Evolutionary conservation across 805 yeast species (phyloP).

Genomic region (Schizosaccharomyces lindneri): DNA sequence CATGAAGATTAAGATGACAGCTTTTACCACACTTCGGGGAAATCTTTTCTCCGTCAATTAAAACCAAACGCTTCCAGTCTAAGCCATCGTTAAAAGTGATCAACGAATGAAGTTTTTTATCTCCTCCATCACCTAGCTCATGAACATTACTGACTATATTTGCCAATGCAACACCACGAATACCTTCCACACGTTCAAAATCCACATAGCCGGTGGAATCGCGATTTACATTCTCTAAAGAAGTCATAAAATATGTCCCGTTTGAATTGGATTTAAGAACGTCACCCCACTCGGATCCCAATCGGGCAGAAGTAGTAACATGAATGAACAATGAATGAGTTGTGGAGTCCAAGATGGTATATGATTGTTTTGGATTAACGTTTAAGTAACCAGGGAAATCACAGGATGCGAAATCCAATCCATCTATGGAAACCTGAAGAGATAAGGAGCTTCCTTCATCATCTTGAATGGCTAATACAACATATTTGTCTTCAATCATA

Average conservation of each 20-base stretch:
- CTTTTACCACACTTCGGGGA: slow-evolving; percentile 29
- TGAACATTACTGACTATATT: slow-evolving; percentile 39
- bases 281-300: slow-evolving; percentile 43
- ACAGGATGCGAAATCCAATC: slow-evolving; percentile 50
- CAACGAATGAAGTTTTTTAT: slow-evolving; percentile 38
- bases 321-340: slow-evolving; percentile 58
- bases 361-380: slow-evolving; percentile 38
- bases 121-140: slow-evolving; percentile 17
- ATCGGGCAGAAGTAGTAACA: slow-evolving; percentile 35
- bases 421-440: slow-evolving; percentile 61
- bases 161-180: slow-evolving; percentile 64
- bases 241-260: slow-evolving; percentile 61
- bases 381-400: slow-evolving; percentile 44
- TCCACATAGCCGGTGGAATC: slow-evolving; percentile 56
- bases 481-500: slow-evolving; percentile 43
- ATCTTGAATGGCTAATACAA: slow-evolving; percentile 41
- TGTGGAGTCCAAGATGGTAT: slow-evolving; percentile 53
- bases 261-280: slow-evolving; percentile 71
- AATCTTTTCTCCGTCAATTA: slow-evolving; percentile 35
- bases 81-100: slow-evolving; percentile 84
- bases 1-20: slow-evolving; percentile 69
- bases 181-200: slow-evolving; percentile 55
- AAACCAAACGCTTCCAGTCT: slow-evolving; percentile 39
- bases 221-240: slow-evolving; percentile 51
- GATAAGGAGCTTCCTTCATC: slow-evolving; percentile 27